A percentile compares a stretch with the other conserved stretches of the same genome.
phyloP scores from a whole-genome alignment of 1,284 basidiomycete species.

The Pseudozyma sp. region DNA sequence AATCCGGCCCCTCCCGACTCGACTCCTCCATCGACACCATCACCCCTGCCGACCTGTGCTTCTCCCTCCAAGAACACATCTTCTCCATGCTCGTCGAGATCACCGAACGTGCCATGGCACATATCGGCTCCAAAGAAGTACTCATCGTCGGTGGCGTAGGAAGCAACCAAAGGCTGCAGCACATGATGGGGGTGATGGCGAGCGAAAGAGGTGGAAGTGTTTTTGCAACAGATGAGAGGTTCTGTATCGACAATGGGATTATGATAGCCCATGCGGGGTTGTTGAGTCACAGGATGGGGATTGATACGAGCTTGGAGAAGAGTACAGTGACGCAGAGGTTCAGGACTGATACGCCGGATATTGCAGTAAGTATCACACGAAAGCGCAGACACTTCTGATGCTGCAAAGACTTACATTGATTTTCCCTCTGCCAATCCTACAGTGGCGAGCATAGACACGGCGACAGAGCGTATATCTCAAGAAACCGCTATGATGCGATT shows the following conservation, averaged over 20 bases:
- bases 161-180: conserved; percentile 85
- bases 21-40: conserved; percentile 71
- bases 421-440: neutral
- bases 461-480: too few relatives aligned
- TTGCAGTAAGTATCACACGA: conserved; percentile 40
- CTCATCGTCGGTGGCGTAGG: conserved; percentile 98
- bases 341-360: conserved; percentile 64
- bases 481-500: neutral
- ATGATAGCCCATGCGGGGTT: conserved; percentile 99
- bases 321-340: conserved; percentile 66
- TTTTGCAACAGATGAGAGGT: conserved; percentile 96
- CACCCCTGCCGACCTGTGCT: conserved; percentile 93
- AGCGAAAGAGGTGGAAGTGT: conserved; percentile 86
- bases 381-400: neutral
- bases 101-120: conserved; percentile 98
- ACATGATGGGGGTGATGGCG: conserved; percentile 99
- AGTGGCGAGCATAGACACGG: conserved; percentile 29
- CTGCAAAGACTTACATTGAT: neutral
- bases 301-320: conserved; percentile 60
- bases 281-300: conserved; percentile 89
- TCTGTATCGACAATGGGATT: conserved; percentile 99
- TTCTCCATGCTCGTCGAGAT: conserved; percentile 99
- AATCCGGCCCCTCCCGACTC: conserved; percentile 27
- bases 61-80: conserved; percentile 95
- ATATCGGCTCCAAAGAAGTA: conserved; percentile 94